Conservation (phyloP, 371 early-diverging fungal species). For the Coemansia sp. region DNA sequence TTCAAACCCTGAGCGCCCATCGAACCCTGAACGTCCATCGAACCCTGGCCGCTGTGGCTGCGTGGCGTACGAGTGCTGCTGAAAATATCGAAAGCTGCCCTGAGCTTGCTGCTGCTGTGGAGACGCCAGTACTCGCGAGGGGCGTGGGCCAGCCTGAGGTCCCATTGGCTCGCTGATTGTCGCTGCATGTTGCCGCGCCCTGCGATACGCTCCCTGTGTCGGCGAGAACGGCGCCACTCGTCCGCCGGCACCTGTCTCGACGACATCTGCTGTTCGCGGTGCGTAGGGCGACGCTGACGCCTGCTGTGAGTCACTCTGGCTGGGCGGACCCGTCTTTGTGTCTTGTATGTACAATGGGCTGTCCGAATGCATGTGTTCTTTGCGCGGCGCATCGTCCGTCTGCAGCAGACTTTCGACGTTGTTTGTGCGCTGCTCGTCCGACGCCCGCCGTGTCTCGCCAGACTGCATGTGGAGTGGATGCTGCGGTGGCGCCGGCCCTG, state of each 20-base stretch:
- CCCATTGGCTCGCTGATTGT: slow-evolving; percentile 47
- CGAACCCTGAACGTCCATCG: not conserved
- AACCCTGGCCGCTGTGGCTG: slow-evolving; percentile 3
- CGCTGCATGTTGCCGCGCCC: slow-evolving; percentile 36
- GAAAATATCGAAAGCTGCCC: slow-evolving; percentile 19
- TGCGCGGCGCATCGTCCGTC: not conserved
- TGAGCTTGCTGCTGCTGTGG: slow-evolving; percentile 14
- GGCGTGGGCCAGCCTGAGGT: slow-evolving; percentile 13
- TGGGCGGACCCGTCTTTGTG: not conserved
- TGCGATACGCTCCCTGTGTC: slow-evolving; percentile 7
- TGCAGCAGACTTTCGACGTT: slow-evolving; percentile 40
- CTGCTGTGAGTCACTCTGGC: slow-evolving; percentile 11
- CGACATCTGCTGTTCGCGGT: not conserved
- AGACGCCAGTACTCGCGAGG: slow-evolving; percentile 1
- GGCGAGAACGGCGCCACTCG: slow-evolving; percentile 1
- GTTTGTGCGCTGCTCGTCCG: slow-evolving; percentile 22
- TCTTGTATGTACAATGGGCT: slow-evolving; percentile 18
- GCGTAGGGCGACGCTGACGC: slow-evolving; percentile 18
- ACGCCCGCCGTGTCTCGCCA: not conserved
- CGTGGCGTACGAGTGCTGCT: slow-evolving; percentile 3
- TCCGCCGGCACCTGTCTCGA: not conserved
- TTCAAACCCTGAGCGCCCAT: not conserved
- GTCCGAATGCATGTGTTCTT: slow-evolving; percentile 9
- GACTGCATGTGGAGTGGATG: slow-evolving; percentile 5
- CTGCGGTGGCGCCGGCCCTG: slow-evolving; percentile 24